These are phyloP conservation scores for Neurospora tetraspora DNA, from an alignment of 495 filamentous ascomycete genomes.

Conservation along the genomic window DNA sequence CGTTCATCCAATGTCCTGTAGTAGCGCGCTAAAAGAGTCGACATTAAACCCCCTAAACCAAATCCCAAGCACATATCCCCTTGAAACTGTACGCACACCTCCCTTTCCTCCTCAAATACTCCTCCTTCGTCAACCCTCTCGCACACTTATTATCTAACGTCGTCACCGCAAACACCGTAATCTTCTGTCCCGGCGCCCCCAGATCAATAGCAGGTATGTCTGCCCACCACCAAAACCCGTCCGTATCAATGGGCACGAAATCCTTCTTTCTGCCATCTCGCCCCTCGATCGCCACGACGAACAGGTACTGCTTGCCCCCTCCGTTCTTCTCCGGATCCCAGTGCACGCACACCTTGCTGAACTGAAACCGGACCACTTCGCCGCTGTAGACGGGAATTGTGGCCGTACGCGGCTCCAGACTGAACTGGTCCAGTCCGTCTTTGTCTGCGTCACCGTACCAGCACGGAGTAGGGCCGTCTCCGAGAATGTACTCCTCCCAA, in stretches of 20 bases:
- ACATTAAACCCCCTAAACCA: conserved; percentile 39
- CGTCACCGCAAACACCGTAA: conserved; percentile 52
- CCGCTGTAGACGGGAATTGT: conserved; percentile 44
- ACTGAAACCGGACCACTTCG: conserved; percentile 58
- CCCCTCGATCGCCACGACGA: conserved; percentile 55
- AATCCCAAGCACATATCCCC: conserved; percentile 58
- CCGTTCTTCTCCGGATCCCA: conserved; percentile 63
- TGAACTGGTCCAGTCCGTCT: conserved; percentile 53
- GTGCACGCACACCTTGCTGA: conserved; percentile 64
- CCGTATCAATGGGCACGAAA: conserved; percentile 51
- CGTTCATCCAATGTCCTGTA: neutral
- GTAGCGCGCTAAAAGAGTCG: neutral
- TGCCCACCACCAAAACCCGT: conserved; percentile 63
- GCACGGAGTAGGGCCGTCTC: conserved; percentile 38
- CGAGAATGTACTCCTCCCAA: conserved; percentile 74
- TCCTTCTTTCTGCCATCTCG: conserved; percentile 58
- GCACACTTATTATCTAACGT: conserved; percentile 53
- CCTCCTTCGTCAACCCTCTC: conserved; percentile 55
- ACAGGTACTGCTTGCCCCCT: conserved; percentile 49
- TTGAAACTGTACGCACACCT: conserved; percentile 51
- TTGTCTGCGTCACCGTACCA: conserved; percentile 43
- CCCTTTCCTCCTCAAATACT: conserved; percentile 53
- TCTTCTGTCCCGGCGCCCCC: conserved; percentile 57
- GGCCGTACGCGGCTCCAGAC: conserved; percentile 49
- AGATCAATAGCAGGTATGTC: conserved; percentile 58